Base-by-base conservation (phyloP, 148 eudicot species). In the Mesembryanthemum crystallinum region DNA sequence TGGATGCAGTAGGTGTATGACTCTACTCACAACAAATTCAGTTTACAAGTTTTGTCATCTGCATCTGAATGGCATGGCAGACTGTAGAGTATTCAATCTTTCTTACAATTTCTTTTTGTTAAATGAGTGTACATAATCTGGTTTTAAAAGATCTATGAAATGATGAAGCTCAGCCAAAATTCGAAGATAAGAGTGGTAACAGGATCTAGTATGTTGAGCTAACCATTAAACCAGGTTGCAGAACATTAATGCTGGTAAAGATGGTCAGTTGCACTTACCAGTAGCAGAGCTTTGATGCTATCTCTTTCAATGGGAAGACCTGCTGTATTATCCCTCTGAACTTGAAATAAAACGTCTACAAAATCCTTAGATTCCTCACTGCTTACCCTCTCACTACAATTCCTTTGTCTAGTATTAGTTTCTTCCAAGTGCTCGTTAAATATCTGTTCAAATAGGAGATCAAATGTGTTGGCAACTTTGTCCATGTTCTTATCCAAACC, bases 291-390 rank as follows among this genome's bases (percentile, higher is more conserved):
- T 75, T 84, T 84, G 29, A 84, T 73, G 62, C 37, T 49, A 14
- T 84, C 89, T 79, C 82, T 84, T 30, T 78, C 83, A 23, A 89
- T n/a, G 5, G 76, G 13, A 20, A 77, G 70, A 8, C 85, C 82
- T 67, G 73, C 30, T 27, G 37, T 25, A 13, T 82, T 51, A 0
- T 82, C 86, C 17, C 76, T 83, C 43, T 83, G 78, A 45, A 85
- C 71, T 51, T 66, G 30, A 17, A 89, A 82, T 69, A 87, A 60
- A 72, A 81, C 80, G 64, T 89, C 90, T 0, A 89, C 74, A 69
- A 89, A 86, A 43, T 84, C 83, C 69, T 85, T 79, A 24, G 13
- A 0, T 4, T 64, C 73, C 20, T 75, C 77, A 47, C 13, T 59
- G 0, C 65, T 27, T 0, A 4, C 55, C 27, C 0, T 35, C 30